Evolutionary conservation across 352 stramenopile species (phyloP), one percentile per base, ranked within the genome.

Genomic region (Lagenidium sp.): DNA sequence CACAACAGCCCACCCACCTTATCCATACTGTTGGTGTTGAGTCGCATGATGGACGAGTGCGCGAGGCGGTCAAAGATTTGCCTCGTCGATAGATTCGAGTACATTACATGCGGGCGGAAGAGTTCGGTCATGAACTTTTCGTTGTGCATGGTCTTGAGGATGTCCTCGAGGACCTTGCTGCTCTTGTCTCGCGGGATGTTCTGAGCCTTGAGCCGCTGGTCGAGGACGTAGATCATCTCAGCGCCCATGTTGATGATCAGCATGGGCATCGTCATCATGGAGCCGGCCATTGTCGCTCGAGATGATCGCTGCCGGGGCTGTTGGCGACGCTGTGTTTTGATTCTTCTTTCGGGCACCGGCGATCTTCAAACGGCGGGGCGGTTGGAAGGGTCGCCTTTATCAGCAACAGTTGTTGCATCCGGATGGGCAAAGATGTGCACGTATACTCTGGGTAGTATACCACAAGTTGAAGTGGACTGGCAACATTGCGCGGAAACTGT

Each of bases 151-250:
- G 89, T 92, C 55, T 88, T 82, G 53, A 96, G 63, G 20, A 97
- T 91, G 47, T 97, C 89, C 35, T 91, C 76, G 6, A 96, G 68
- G 35, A 97, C 88, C 66, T 91, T 91, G 16, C 67, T 69, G 62
- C 79, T 91, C 63, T 97, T 97, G 53, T 95, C 82, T 28, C 75
- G 63, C 40, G 76, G 69, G 35, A 97, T 94, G 54, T 70, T 91
- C 49, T 97, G 89, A 20, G 89, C 89, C 48, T 90, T 82, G 21
- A 97, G 76, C 11, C 89, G 81, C 70, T 96, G 86, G 43, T 95
- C 72, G 48, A 97, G 62, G 38, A 97, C 86, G 69, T 97, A 96
- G 34, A 96, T 75, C 89, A 97, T 97, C 55, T 97, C 89, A 37
- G 82, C 80, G 25, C 87, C 89, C 85, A 97, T 96, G 57, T 97